These are phyloP conservation scores for Auricularia cornea DNA, from an alignment of 768 basidiomycete species.

Conservation along the genomic window DNA sequence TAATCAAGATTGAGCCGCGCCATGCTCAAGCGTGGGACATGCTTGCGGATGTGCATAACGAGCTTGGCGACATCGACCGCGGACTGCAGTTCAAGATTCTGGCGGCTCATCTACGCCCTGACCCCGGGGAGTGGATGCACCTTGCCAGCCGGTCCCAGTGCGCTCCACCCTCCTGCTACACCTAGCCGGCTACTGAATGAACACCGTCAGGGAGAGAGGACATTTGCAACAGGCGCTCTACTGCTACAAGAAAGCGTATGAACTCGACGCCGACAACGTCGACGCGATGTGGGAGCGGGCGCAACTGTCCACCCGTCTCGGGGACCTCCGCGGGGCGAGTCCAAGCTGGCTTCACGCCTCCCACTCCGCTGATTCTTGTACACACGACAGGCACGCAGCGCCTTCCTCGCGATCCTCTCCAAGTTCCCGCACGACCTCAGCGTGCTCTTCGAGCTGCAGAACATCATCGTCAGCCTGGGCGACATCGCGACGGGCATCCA, in stretches of 20 bases:
- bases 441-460: constrained; percentile 69
- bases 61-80: constrained; percentile 57
- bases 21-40: constrained; percentile 81
- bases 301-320: constrained; percentile 65
- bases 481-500: constrained; percentile 57
- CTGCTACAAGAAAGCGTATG: constrained; percentile 78
- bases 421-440: constrained; percentile 71
- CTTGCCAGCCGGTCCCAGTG: constrained; percentile 71
- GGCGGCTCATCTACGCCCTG: constrained; percentile 79
- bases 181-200: not conserved
- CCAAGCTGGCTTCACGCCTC: not conserved
- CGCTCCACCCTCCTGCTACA: constrained; percentile 7
- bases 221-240: constrained; percentile 83
- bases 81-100: constrained; percentile 80
- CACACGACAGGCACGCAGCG: constrained; percentile 43
- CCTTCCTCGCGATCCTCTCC: constrained; percentile 64
- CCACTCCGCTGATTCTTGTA: not conserved
- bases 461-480: constrained; percentile 64
- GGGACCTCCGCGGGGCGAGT: constrained; percentile 57
- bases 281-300: constrained; percentile 89
- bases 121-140: constrained; percentile 81
- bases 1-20: constrained; percentile 88
- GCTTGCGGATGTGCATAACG: constrained; percentile 75
- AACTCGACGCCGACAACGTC: constrained; percentile 70
- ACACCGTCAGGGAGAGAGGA: constrained; percentile 48